These are phyloP conservation scores for Beauveria rudraprayagi DNA, from an alignment of 2,329 filamentous ascomycete genomes.

Conservation along the genomic window DNA sequence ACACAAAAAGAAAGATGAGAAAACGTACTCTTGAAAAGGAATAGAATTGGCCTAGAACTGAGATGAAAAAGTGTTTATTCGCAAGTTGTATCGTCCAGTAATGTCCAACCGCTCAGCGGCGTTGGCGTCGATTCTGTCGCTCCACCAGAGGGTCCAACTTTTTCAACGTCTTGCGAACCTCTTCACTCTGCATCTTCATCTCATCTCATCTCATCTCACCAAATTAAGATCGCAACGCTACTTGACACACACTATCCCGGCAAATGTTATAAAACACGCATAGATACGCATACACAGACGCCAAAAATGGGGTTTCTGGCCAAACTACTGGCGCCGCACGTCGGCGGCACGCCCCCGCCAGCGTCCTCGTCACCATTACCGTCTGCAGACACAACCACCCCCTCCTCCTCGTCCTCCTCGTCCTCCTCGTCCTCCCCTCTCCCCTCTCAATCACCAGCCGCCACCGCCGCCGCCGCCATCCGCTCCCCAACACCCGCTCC, in stretches of 20 bases:
- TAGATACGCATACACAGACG: neutral
- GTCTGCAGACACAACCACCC: neutral
- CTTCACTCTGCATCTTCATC: neutral
- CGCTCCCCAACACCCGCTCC: constrained; percentile 13
- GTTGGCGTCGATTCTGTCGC: too few species aligned
- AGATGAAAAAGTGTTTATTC: too few species aligned
- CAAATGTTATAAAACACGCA: neutral
- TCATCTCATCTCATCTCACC: neutral
- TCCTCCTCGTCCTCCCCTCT: neutral
- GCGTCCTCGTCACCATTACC: constrained; percentile 10
- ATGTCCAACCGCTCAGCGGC: too few species aligned
- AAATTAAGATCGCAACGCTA: too few species aligned
- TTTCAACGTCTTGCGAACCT: constrained; percentile 1
- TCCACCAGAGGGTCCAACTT: neutral
- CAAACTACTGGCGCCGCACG: constrained; percentile 8
- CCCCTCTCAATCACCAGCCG: neutral
- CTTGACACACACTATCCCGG: neutral
- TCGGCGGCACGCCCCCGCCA: constrained; percentile 9
- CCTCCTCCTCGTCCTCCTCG: neutral
- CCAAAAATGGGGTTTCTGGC: constrained; percentile 7
- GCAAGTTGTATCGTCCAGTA: too few species aligned
- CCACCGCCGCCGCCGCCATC: neutral
- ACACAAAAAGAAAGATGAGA: too few species aligned
- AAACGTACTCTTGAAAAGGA: too few species aligned
- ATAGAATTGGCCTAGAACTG: too few species aligned